Conservation (phyloP, 1,284 basidiomycete species). For the Moniliella sp. region DNA sequence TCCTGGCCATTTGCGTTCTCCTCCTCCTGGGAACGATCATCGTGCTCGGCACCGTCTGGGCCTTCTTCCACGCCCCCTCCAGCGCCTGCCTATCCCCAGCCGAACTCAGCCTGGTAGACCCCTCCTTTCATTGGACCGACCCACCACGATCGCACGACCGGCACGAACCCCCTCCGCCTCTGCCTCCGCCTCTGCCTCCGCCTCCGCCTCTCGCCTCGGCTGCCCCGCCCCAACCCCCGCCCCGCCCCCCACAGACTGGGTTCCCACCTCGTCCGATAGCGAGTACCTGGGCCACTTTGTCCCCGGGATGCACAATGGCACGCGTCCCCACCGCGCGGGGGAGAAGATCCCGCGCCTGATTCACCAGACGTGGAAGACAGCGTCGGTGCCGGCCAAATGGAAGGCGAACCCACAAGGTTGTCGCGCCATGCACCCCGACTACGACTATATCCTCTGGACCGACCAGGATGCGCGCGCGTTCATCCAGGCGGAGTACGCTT, state of each 20-base stretch:
- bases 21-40: constrained; percentile 71
- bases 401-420: constrained; percentile 37
- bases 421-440: constrained; percentile 45
- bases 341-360: constrained; percentile 61
- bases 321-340: too few species aligned
- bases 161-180: neutral
- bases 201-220: neutral
- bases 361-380: constrained; percentile 94
- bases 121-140: neutral
- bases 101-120: constrained; percentile 25
- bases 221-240: neutral
- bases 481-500: constrained; percentile 66
- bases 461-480: constrained; percentile 73
- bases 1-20: constrained; percentile 57
- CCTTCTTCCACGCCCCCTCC: constrained; percentile 56
- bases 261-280: neutral
- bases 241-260: neutral
- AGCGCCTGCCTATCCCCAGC: constrained; percentile 17
- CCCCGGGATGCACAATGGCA: neutral
- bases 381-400: constrained; percentile 65
- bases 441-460: constrained; percentile 93
- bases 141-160: neutral
- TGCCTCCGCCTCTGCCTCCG: neutral
- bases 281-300: neutral
- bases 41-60: constrained; percentile 70